These are phyloP conservation scores for Blepharisma japonicum DNA, from an alignment of 73 alveolate genomes.

Conservation along the genomic window DNA sequence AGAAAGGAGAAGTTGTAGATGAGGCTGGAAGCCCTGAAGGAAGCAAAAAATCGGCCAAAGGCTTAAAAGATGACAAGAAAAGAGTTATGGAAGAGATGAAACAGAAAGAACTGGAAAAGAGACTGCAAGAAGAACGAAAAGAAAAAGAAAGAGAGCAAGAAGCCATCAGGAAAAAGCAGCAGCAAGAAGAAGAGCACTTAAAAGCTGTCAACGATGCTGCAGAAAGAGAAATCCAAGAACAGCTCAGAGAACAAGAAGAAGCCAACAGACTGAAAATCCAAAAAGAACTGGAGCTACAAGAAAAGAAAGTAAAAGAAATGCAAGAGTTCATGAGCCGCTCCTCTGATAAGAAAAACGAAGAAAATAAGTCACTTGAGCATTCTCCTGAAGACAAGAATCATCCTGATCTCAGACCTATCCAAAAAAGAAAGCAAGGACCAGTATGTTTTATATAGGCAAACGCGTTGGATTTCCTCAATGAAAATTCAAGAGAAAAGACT, in stretches of 20 bases:
- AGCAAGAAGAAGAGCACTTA: too few relatives aligned
- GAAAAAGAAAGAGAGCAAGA: too few relatives aligned
- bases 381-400: conserved; percentile 25
- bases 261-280: not conserved
- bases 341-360: conserved; percentile 7
- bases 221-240: not conserved
- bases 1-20: not conserved
- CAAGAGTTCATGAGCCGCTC: not conserved
- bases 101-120: too few relatives aligned
- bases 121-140: too few relatives aligned
- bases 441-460: not conserved
- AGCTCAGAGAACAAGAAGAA: not conserved
- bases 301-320: conserved; percentile 27
- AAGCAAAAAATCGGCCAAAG: not conserved
- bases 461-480: not conserved
- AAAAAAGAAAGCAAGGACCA: conserved; percentile 4
- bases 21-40: not conserved
- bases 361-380: not conserved
- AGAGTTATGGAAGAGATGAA: too few relatives aligned
- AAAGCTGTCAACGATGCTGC: too few relatives aligned
- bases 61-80: too few relatives aligned
- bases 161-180: too few relatives aligned
- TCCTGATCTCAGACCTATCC: not conserved
- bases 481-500: not conserved
- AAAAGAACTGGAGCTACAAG: not conserved